Evolutionary conservation across 1,284 basidiomycete species (phyloP).

Genomic region (Fomitopsis schrenkii): DNA sequence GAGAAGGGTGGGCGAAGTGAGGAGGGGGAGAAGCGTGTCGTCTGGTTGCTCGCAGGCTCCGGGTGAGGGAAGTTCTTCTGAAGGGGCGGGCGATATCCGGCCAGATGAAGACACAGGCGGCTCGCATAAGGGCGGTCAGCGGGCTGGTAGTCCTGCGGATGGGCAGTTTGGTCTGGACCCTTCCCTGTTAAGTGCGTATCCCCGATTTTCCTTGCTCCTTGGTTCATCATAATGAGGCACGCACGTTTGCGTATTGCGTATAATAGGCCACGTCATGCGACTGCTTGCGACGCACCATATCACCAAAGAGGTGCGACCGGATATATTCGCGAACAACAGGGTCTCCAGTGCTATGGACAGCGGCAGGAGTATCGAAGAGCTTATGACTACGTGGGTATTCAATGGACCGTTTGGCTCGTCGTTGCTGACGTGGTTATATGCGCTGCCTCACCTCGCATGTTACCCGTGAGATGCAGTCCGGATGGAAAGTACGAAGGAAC

Average conservation of each 20-base stretch:
- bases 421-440: neutral
- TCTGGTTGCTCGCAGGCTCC: neutral
- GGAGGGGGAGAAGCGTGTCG: neutral
- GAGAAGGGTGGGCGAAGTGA: slow-evolving; percentile 9
- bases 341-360: slow-evolving; percentile 64
- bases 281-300: slow-evolving; percentile 72
- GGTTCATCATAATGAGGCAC: neutral
- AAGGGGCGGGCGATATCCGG: neutral
- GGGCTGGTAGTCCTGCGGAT: neutral
- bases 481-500: slow-evolving; percentile 58
- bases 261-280: slow-evolving; percentile 57
- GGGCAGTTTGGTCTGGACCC: neutral
- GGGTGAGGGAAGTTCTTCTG: neutral
- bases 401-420: slow-evolving; percentile 8
- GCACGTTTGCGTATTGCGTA: neutral
- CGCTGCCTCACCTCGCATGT: neutral
- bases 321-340: slow-evolving; percentile 65
- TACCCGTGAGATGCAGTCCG: slow-evolving; percentile 31
- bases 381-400: slow-evolving; percentile 32
- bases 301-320: slow-evolving; percentile 55
- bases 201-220: neutral
- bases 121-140: neutral
- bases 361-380: slow-evolving; percentile 42
- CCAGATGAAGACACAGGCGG: neutral
- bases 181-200: neutral